Evolutionary conservation across 768 basidiomycete species (phyloP).

Genomic region (Fistulinella prunicolor): DNA sequence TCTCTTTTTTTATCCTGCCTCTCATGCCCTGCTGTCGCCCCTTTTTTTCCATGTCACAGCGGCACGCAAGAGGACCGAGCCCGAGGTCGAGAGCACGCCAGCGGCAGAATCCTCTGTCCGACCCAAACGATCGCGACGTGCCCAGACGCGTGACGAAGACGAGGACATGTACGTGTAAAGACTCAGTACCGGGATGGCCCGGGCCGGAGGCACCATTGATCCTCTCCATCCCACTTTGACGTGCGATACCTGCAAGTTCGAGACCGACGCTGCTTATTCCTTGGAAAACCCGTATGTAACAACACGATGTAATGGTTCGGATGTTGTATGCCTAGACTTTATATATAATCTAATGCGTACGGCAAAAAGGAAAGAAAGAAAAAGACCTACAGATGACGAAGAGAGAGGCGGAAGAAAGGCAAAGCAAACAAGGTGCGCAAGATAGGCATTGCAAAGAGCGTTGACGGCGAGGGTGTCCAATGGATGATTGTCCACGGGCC

Average conservation of each 20-base stretch:
- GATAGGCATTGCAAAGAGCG: too few species aligned
- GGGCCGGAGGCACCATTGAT: not conserved
- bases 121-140: constrained; percentile 7
- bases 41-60: constrained; percentile 11
- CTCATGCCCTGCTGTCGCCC: too few species aligned
- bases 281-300: constrained; percentile 6
- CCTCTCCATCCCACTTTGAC: too few species aligned
- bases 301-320: constrained; percentile 5
- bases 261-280: not conserved
- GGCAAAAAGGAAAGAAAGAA: too few species aligned
- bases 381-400: constrained; percentile 15
- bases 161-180: constrained; percentile 27
- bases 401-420: not conserved
- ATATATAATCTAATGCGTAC: constrained; percentile 9
- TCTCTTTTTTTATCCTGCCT: not conserved
- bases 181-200: too few species aligned
- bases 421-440: not conserved
- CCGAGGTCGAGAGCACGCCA: constrained; percentile 2
- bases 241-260: not conserved
- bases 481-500: constrained; percentile 1
- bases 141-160: constrained; percentile 12
- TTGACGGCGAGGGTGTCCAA: too few species aligned
- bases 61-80: constrained; percentile 30
- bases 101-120: constrained; percentile 1
- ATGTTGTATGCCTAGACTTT: constrained; percentile 10